These are phyloP conservation scores for Boletus pseudo-olivaceus DNA, from an alignment of 768 basidiomycete species.

Conservation along the genomic window DNA sequence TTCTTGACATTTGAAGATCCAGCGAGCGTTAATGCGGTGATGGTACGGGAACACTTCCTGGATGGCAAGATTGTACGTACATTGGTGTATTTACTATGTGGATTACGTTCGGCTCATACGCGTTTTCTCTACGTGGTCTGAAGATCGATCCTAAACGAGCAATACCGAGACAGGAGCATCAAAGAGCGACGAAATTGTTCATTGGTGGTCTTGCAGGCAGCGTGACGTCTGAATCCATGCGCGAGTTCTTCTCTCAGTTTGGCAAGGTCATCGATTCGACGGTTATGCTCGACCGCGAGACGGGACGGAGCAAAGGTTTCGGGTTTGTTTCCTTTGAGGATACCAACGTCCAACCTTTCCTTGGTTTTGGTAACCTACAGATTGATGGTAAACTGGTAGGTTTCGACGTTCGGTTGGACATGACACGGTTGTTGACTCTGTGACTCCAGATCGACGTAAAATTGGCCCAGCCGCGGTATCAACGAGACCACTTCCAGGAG, in stretches of 20 bases:
- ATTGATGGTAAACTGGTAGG: constrained; percentile 94
- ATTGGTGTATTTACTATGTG: constrained; percentile 22
- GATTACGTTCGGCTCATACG: constrained; percentile 19
- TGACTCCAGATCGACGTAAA: constrained; percentile 87
- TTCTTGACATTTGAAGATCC: constrained; percentile 96
- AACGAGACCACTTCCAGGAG: constrained; percentile 64
- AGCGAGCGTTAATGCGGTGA: constrained; percentile 89
- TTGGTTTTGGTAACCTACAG: constrained; percentile 84
- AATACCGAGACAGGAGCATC: constrained; percentile 94
- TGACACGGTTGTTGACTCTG: not conserved
- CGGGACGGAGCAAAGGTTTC: constrained; percentile 93
- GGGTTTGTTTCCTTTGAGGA: constrained; percentile 97
- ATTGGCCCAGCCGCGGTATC: constrained; percentile 87
- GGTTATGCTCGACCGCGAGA: constrained; percentile 97
- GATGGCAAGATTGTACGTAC: constrained; percentile 93
- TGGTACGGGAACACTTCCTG: constrained; percentile 91
- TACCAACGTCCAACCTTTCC: constrained; percentile 83
- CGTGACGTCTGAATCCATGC: constrained; percentile 92
- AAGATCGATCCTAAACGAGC: constrained; percentile 99
- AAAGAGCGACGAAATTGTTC: constrained; percentile 90
- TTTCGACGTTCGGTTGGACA: constrained; percentile 4
- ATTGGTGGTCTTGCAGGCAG: constrained; percentile 91
- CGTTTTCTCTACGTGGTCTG: constrained; percentile 7
- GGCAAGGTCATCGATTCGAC: constrained; percentile 97
- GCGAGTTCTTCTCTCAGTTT: constrained; percentile 89